Evolutionary conservation across 1,139 yeast genomes (phyloP).

Genomic region (Geotrichum restrictum): DNA sequence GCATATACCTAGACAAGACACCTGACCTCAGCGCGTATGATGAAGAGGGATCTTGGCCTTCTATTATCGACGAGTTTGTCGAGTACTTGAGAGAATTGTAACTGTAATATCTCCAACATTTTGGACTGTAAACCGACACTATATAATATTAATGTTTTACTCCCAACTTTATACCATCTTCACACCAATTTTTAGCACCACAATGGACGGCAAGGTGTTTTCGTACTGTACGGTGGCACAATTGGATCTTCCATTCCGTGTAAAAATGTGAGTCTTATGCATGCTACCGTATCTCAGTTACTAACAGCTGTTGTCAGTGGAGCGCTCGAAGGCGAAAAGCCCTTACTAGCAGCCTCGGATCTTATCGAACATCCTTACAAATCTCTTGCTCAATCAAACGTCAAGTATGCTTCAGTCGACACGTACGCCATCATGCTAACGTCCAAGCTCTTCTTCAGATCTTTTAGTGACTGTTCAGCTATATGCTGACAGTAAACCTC

Average conservation of each 20-base stretch:
- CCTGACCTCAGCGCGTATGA: conserved; percentile 57
- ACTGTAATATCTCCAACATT: no score
- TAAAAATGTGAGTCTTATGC: conserved; percentile 41
- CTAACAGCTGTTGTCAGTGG: conserved; percentile 11
- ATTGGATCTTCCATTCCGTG: conserved; percentile 52
- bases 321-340: conserved; percentile 45
- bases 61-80: conserved; percentile 76
- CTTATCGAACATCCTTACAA: conserved; percentile 51
- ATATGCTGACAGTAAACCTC: conserved; percentile 55
- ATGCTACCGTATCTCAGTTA: conserved; percentile 34
- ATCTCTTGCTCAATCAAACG: conserved; percentile 26
- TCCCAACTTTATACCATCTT: neutral
- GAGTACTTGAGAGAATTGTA: conserved; percentile 42
- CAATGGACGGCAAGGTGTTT: conserved; percentile 47
- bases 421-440: conserved; percentile 16
- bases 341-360: conserved; percentile 50
- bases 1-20: conserved; percentile 51
- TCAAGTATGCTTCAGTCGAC: conserved; percentile 21
- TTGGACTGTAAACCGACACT: no score
- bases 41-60: conserved; percentile 86
- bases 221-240: conserved; percentile 78
- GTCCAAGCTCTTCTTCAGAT: conserved; percentile 48
- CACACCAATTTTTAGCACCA: neutral
- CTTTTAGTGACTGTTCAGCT: conserved; percentile 61
- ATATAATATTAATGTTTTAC: neutral